These are phyloP conservation scores for Aspergillus unguis DNA, from an alignment of 2,329 filamentous ascomycete species.

Conservation along the genomic window DNA sequence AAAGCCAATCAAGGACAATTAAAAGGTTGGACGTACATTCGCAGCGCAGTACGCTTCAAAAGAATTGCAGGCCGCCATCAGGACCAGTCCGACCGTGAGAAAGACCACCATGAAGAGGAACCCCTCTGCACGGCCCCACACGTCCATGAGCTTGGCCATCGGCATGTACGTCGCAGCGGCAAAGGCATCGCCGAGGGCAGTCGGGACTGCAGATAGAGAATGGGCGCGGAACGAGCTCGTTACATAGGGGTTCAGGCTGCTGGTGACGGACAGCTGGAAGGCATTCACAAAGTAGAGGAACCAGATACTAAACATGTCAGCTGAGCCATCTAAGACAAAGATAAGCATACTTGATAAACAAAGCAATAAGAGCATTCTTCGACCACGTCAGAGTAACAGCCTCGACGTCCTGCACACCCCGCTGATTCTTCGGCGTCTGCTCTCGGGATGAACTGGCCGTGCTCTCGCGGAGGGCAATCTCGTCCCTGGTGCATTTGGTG, in stretches of 20 bases:
- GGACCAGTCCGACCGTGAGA: constrained; percentile 51
- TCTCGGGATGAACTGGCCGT: background rate
- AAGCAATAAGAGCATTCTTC: constrained; percentile 35
- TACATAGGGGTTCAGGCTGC: constrained; percentile 45
- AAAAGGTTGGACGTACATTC: constrained; percentile 29
- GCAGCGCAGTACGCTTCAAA: constrained; percentile 62
- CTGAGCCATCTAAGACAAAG: background rate
- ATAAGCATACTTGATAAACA: constrained; percentile 39
- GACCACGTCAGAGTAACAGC: constrained; percentile 47
- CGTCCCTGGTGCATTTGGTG: background rate
- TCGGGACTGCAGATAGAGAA: constrained; percentile 52
- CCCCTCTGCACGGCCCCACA: constrained; percentile 61
- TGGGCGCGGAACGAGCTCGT: constrained; percentile 52
- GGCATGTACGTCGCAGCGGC: constrained; percentile 58
- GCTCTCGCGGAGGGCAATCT: background rate
- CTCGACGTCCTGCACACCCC: constrained; percentile 43
- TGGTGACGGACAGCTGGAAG: constrained; percentile 33
- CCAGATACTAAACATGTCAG: constrained; percentile 33
- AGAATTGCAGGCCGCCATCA: constrained; percentile 60
- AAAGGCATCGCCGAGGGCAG: constrained; percentile 54
- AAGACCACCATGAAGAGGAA: constrained; percentile 49
- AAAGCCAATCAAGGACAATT: background rate
- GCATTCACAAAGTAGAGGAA: constrained; percentile 39
- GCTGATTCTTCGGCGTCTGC: constrained; percentile 16
- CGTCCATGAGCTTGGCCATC: constrained; percentile 60